Base-by-base conservation (phyloP, 441 rosid species). In the Gossypium schwendimanii region DNA sequence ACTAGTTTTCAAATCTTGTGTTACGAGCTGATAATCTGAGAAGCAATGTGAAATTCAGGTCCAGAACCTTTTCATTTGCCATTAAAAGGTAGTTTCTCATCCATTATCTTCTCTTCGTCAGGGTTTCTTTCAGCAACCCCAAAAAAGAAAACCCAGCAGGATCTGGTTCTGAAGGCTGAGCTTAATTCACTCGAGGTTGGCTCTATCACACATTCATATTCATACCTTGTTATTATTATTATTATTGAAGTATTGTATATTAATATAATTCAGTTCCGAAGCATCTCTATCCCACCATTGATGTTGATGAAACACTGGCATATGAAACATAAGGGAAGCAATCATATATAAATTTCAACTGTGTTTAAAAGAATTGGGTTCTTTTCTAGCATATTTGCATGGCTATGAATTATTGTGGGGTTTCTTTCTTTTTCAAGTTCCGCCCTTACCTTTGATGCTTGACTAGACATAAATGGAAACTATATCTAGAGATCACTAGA, bases 31-130 rank as follows among this genome's bases (percentile, higher is more conserved):
- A 1, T 50, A 26, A 21, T 15, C 15, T 10, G 45, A 33, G 17
- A 15, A 62, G 63, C 84, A 86, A 79, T 76, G 86, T 82, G 86
- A 78, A 31, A 14, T 77, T 71, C 57, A 63, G 78, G 57, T 76
- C 74, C 39, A 26, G 49, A 73, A 26, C 62, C 3, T 53, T 44
- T 66, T 65, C 65, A 5, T 31, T 63, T 50, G 31, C 77, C 76
- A 74, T 72, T 76, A 77, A 66, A 70, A 76, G 62, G 53, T 53
- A 0, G 52, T 73, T 76, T 72, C 71, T 21, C n/a, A 7, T 74
- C 62, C 79, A 58, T 23, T 57, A 62, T 60, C 72, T 21, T 21
- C 23, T 21, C 23, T 21, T 15, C 2, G 23, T 6, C 21, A 44
- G 49, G 10, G 12, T 10, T 44, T 10, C 49, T 8, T 11, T 44